phyloP scores from a whole-genome alignment of 2,329 filamentous ascomycete species.

The Coleophoma eucalyptorum region DNA sequence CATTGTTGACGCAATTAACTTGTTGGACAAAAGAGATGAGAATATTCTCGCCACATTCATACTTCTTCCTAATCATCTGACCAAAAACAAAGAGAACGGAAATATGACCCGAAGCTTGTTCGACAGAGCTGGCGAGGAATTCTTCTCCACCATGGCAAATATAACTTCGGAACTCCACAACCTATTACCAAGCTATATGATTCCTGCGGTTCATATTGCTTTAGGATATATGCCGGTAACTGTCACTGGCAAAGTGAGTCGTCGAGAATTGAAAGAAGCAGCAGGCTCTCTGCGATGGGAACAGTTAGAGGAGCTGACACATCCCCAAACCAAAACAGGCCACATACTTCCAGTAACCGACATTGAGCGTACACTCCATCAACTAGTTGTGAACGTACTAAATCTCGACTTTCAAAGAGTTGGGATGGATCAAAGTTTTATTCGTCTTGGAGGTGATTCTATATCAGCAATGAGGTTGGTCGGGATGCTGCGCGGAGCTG shows the following conservation, averaged over 20 bases:
- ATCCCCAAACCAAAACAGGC: too few relatives aligned
- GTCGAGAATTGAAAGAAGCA: constrained; percentile 37
- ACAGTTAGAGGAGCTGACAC: neutral
- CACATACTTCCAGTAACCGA: neutral
- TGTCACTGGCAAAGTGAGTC: constrained; percentile 26
- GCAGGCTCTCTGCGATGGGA: constrained; percentile 17
- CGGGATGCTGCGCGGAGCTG: constrained; percentile 19
- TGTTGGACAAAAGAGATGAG: too few relatives aligned
- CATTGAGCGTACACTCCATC: constrained; percentile 30
- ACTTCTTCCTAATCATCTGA: too few relatives aligned
- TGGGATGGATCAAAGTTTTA: constrained; percentile 24
- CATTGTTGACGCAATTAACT: neutral
- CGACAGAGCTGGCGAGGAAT: too few relatives aligned
- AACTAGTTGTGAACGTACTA: constrained; percentile 45
- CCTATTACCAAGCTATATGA: too few relatives aligned
- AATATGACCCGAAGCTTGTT: too few relatives aligned
- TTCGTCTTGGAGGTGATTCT: constrained; percentile 30
- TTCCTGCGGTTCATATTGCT: too few relatives aligned
- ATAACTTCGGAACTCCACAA: too few relatives aligned
- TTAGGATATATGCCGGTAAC: too few relatives aligned
- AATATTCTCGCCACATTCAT: too few relatives aligned
- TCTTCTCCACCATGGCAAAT: too few relatives aligned
- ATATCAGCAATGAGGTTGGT: constrained; percentile 36
- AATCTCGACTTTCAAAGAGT: constrained; percentile 37
- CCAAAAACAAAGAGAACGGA: too few relatives aligned